These are phyloP conservation scores for Pseudohalonectria lignicola DNA, from an alignment of 2,329 filamentous ascomycete genomes.

Conservation along the genomic window DNA sequence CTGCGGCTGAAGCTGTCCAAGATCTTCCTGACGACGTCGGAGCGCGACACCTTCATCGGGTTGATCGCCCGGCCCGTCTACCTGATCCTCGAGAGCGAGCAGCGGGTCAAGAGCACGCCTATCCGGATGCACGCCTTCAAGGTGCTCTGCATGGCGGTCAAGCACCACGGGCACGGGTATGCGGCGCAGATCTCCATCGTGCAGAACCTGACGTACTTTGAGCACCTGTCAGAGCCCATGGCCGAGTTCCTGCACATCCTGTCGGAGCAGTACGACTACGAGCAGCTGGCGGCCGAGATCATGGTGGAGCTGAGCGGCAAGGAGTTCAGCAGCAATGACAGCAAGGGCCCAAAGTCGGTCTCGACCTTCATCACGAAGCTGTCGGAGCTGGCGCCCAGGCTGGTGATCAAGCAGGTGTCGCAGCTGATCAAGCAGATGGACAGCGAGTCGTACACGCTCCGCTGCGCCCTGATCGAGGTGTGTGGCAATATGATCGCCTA, in stretches of 20 bases:
- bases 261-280: slow-evolving; percentile 94
- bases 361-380: slow-evolving; percentile 89
- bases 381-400: slow-evolving; percentile 78
- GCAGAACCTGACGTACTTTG: slow-evolving; percentile 95
- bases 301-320: slow-evolving; percentile 91
- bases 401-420: slow-evolving; percentile 97
- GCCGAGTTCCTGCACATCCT: slow-evolving; percentile 95
- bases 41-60: slow-evolving; percentile 88
- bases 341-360: slow-evolving; percentile 89
- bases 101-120: slow-evolving; percentile 75
- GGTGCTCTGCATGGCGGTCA: slow-evolving; percentile 89
- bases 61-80: slow-evolving; percentile 90
- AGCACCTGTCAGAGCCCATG: slow-evolving; percentile 98
- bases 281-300: slow-evolving; percentile 88
- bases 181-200: slow-evolving; percentile 96
- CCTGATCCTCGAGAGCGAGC: slow-evolving; percentile 86
- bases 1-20: slow-evolving; percentile 84
- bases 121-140: slow-evolving; percentile 98
- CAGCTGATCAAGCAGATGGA: slow-evolving; percentile 89
- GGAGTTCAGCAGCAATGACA: slow-evolving; percentile 95
- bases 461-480: slow-evolving; percentile 90
- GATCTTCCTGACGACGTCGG: slow-evolving; percentile 92
- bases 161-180: slow-evolving; percentile 95
- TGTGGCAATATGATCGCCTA: slow-evolving; percentile 91
- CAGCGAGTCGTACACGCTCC: slow-evolving; percentile 91